A percentile compares a stretch with the other conserved stretches of the same genome.
phyloP scores from a whole-genome alignment of 164 flowering plant genomes.

The Nelumbo lutea region DNA sequence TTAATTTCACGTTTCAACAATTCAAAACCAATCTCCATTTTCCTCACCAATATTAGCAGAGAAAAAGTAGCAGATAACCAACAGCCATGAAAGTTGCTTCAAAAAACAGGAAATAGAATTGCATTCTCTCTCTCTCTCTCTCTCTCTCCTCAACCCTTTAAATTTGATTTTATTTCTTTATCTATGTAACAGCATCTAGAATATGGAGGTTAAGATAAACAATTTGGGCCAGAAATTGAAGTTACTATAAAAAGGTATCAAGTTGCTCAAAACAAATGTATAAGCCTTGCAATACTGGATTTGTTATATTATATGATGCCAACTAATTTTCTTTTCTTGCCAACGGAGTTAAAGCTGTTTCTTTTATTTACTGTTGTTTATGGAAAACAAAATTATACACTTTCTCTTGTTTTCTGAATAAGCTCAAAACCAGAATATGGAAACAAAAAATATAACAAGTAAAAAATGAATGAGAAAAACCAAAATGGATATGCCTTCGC shows the following conservation, averaged over 20 bases:
- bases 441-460: background rate
- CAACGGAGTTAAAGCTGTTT: background rate
- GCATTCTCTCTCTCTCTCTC: conserved; percentile 1
- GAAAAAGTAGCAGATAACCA: background rate
- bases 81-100: background rate
- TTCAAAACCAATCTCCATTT: background rate
- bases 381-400: background rate
- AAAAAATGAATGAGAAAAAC: background rate
- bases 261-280: background rate
- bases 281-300: background rate
- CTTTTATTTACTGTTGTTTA: background rate
- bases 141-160: background rate
- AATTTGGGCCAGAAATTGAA: background rate
- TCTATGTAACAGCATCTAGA: background rate
- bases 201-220: background rate
- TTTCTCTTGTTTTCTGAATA: background rate
- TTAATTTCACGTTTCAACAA: background rate
- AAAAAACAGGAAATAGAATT: background rate
- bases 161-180: background rate
- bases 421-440: background rate
- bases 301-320: background rate
- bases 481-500: background rate
- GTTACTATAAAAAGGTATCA: background rate
- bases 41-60: background rate
- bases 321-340: background rate